Conservation (phyloP, 495 filamentous ascomycete species). For the Aspergillus homomorphus region DNA sequence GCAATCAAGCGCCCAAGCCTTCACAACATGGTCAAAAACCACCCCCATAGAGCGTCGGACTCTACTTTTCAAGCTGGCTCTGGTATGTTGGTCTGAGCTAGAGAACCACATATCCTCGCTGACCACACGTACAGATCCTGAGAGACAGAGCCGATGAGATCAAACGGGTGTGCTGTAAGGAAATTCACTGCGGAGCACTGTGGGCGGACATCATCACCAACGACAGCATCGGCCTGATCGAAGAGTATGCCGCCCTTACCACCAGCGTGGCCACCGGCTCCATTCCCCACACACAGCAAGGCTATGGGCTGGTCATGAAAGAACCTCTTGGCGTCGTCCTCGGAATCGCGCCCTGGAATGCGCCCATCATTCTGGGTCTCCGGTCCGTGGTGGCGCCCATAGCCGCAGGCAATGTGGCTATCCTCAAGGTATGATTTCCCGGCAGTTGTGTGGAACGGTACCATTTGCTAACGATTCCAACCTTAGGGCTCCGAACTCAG, state of each 20-base stretch:
- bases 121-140: too few relatives aligned
- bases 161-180: neutral
- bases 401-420: constrained; percentile 65
- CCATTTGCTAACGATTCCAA: neutral
- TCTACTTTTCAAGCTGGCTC: constrained; percentile 60
- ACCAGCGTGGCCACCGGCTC: constrained; percentile 3
- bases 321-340: constrained; percentile 75
- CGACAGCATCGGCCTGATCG: constrained; percentile 11
- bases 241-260: constrained; percentile 16
- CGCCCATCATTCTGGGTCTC: constrained; percentile 53
- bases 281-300: constrained; percentile 9
- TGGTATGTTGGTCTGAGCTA: too few relatives aligned
- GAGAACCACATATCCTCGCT: too few relatives aligned
- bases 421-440: constrained; percentile 51
- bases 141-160: constrained; percentile 6
- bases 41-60: constrained; percentile 54
- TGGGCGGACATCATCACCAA: constrained; percentile 11
- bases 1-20: constrained; percentile 57
- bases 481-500: constrained; percentile 54
- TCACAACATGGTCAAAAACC: constrained; percentile 59
- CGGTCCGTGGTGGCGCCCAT: constrained; percentile 65
- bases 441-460: neutral
- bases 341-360: constrained; percentile 72
- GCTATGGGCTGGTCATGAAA: constrained; percentile 43
- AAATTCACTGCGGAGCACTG: constrained; percentile 9